Percentiles rank a stretch among this genome's conserved stretches.
phyloP scores from a whole-genome alignment of 2,329 filamentous ascomycete genomes.

The Pyrenophora seminiperda region DNA sequence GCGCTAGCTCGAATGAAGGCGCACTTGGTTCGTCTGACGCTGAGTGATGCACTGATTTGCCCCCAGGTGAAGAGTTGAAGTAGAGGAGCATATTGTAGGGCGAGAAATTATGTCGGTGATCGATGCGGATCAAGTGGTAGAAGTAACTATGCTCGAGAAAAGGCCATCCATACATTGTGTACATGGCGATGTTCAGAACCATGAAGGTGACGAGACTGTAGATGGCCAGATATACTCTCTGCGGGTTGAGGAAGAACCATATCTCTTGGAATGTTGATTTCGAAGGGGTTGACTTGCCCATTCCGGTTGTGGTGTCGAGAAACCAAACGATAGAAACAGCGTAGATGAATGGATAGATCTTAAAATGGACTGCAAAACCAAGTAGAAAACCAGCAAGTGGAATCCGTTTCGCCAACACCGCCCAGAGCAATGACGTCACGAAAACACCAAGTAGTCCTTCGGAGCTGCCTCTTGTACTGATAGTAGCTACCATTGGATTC shows the following conservation, averaged over 20 bases:
- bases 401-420: slow-evolving; percentile 68
- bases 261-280: slow-evolving; percentile 30
- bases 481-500: slow-evolving; percentile 97
- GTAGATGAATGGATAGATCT: slow-evolving; percentile 98
- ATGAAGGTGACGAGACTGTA: slow-evolving; percentile 75
- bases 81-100: slow-evolving; percentile 94
- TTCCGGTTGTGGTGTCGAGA: slow-evolving; percentile 63
- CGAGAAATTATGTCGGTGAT: slow-evolving; percentile 98
- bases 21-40: slow-evolving; percentile 35
- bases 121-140: slow-evolving; percentile 89
- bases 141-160: slow-evolving; percentile 91
- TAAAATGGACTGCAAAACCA: slow-evolving; percentile 90
- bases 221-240: slow-evolving; percentile 63
- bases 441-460: slow-evolving; percentile 88
- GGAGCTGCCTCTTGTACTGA: slow-evolving; percentile 91
- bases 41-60: not conserved
- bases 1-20: slow-evolving; percentile 64
- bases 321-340: slow-evolving; percentile 80
- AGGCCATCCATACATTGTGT: slow-evolving; percentile 69
- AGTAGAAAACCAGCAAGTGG: slow-evolving; percentile 73
- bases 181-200: slow-evolving; percentile 79
- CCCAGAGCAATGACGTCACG: slow-evolving; percentile 83
- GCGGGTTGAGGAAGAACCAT: slow-evolving; percentile 35
- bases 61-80: slow-evolving; percentile 69
- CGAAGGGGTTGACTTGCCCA: not conserved